A percentile compares a stretch with the other conserved stretches of the same genome.
These are phyloP conservation scores for Nemania abortiva DNA, from an alignment of 2,329 filamentous ascomycete genomes.

Conservation along the genomic window DNA sequence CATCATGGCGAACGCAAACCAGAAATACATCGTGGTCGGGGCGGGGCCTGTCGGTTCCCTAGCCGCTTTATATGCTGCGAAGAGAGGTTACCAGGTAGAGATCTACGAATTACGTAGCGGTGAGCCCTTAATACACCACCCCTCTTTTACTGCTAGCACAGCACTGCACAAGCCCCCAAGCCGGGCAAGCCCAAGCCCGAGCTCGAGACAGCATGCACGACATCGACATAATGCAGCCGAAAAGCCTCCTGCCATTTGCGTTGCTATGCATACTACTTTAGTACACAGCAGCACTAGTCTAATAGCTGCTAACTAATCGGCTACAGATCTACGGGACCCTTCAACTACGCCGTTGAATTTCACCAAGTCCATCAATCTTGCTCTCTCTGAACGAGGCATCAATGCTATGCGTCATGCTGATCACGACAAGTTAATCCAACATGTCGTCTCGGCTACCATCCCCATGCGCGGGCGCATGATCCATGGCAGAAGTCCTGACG, in stretches of 20 bases:
- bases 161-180: not conserved
- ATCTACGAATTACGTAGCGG: conserved; percentile 93
- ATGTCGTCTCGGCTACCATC: conserved; percentile 81
- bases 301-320: conserved; percentile 26
- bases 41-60: conserved; percentile 94
- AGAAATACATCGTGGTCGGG: conserved; percentile 87
- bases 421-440: conserved; percentile 74
- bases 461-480: conserved; percentile 99
- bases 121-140: conserved; percentile 39
- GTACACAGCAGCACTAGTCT: no score
- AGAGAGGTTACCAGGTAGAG: conserved; percentile 88
- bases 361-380: conserved; percentile 98
- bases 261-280: no score
- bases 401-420: conserved; percentile 82
- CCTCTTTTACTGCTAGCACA: not conserved
- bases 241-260: not conserved
- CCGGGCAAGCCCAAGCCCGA: not conserved
- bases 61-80: conserved; percentile 91
- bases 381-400: conserved; percentile 92
- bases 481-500: conserved; percentile 75
- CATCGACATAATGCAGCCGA: conserved; percentile 15
- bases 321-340: conserved; percentile 84
- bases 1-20: conserved; percentile 46
- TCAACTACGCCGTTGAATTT: conserved; percentile 90
- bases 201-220: conserved; percentile 5